A percentile compares a stretch with the other conserved stretches of the same genome.
Evolutionary conservation across 352 stramenopile genomes (phyloP).

Genomic region (Phytophthora pinifolia): DNA sequence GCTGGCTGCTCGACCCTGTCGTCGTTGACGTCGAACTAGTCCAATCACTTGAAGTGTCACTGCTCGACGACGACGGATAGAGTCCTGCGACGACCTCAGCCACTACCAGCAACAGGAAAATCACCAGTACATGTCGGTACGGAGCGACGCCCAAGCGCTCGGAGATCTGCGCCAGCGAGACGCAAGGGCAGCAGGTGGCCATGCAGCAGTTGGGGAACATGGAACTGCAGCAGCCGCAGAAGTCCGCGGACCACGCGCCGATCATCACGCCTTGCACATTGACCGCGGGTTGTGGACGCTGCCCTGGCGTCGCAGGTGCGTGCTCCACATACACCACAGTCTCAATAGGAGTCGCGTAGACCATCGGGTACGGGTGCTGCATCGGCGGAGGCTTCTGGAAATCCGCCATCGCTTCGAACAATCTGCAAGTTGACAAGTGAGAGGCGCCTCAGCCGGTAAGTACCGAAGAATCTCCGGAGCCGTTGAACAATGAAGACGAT

Average conservation of each 20-base stretch:
- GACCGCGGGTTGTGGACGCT: neutral
- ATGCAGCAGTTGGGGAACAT: slow-evolving; percentile 51
- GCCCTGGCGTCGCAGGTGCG: neutral
- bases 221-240: slow-evolving; percentile 44
- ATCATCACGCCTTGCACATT: slow-evolving; percentile 26
- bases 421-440: slow-evolving; percentile 10
- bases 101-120: slow-evolving; percentile 32
- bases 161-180: slow-evolving; percentile 51
- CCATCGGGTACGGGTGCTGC: slow-evolving; percentile 8
- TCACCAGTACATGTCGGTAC: slow-evolving; percentile 30
- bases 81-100: slow-evolving; percentile 32
- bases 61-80: slow-evolving; percentile 7
- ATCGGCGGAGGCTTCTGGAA: slow-evolving; percentile 18
- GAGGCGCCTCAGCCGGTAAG: neutral
- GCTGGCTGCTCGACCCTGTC: slow-evolving; percentile 1
- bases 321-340: slow-evolving; percentile 22
- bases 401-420: slow-evolving; percentile 15
- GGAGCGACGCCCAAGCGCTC: slow-evolving; percentile 34
- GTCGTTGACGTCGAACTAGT: slow-evolving; percentile 5
- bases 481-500: neutral
- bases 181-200: slow-evolving; percentile 49
- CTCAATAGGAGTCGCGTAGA: slow-evolving; percentile 17
- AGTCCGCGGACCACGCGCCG: slow-evolving; percentile 28
- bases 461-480: neutral
- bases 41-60: neutral